Conservation (phyloP, 305 asterid species). For the Fraxinus sp. region DNA sequence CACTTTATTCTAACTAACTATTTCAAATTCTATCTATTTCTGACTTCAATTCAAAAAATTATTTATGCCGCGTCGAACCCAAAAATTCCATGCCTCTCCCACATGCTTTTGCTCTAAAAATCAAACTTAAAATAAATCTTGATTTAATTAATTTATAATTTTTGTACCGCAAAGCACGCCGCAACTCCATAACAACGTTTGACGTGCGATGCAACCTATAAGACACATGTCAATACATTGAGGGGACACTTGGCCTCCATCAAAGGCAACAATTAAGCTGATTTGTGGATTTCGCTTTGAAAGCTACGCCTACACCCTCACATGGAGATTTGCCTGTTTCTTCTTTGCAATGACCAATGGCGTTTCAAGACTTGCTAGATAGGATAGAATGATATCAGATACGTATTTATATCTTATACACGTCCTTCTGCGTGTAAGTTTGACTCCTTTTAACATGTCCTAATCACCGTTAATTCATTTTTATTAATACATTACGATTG, state of each 20-base stretch:
- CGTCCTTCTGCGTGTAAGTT: background rate
- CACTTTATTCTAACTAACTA: background rate
- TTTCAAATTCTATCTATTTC: background rate
- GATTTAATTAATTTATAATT: background rate
- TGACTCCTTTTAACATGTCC: background rate
- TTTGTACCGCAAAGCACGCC: background rate
- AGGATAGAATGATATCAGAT: background rate
- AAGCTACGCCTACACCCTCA: constrained; percentile 14
- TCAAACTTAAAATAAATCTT: constrained; percentile 10
- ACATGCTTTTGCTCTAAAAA: constrained; percentile 31
- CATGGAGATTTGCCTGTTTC: constrained; percentile 2
- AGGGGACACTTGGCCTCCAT: background rate
- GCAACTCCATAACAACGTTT: background rate
- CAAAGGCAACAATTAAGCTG: constrained; percentile 1
- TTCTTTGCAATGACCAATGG: background rate
- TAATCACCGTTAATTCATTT: background rate
- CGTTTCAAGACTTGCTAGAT: background rate
- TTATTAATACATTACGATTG: background rate
- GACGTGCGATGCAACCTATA: background rate
- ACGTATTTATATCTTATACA: background rate
- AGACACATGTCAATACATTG: background rate
- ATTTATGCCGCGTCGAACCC: constrained; percentile 3
- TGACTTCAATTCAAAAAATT: constrained; percentile 6
- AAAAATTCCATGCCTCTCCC: constrained; percentile 17
- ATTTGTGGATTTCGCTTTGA: background rate